These are phyloP conservation scores for Kwoniella shandongensis DNA, from an alignment of 768 basidiomycete genomes.

Conservation along the genomic window DNA sequence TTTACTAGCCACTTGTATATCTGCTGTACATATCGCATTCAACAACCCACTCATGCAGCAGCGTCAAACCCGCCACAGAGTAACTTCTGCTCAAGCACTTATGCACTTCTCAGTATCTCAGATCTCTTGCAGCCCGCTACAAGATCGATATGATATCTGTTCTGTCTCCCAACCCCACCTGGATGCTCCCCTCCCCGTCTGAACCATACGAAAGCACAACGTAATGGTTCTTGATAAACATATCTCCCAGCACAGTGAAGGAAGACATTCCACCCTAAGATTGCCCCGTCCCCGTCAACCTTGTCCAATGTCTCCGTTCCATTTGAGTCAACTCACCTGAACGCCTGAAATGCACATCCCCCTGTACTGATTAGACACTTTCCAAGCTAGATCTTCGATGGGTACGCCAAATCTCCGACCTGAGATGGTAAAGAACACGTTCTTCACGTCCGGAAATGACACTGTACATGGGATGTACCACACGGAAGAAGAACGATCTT, in stretches of 20 bases:
- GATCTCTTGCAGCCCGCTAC: too few species aligned
- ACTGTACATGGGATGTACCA: slow-evolving; percentile 30
- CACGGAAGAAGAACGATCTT: slow-evolving; percentile 9
- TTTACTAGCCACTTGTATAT: too few species aligned
- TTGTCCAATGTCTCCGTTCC: neutral
- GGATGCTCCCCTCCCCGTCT: neutral
- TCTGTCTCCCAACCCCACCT: slow-evolving; percentile 29
- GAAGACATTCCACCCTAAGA: slow-evolving; percentile 36
- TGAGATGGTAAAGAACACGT: slow-evolving; percentile 25
- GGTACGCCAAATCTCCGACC: slow-evolving; percentile 27
- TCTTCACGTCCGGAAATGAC: slow-evolving; percentile 13
- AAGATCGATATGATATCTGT: slow-evolving; percentile 20
- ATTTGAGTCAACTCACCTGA: slow-evolving; percentile 15
- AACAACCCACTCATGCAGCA: too few species aligned
- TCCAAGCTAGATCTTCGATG: slow-evolving; percentile 32
- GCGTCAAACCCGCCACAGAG: too few species aligned
- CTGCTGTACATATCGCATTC: too few species aligned
- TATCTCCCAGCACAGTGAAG: slow-evolving; percentile 42
- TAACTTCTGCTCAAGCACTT: too few species aligned
- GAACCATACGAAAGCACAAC: slow-evolving; percentile 30
- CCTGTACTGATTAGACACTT: slow-evolving; percentile 9
- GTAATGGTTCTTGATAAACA: slow-evolving; percentile 48
- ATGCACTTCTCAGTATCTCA: too few species aligned
- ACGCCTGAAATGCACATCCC: slow-evolving; percentile 32
- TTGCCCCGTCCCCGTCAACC: too few species aligned